Evolutionary conservation across 345 rosid genomes (phyloP), one percentile per base, ranked within the genome.

Genomic region (Litchi chinensis): DNA sequence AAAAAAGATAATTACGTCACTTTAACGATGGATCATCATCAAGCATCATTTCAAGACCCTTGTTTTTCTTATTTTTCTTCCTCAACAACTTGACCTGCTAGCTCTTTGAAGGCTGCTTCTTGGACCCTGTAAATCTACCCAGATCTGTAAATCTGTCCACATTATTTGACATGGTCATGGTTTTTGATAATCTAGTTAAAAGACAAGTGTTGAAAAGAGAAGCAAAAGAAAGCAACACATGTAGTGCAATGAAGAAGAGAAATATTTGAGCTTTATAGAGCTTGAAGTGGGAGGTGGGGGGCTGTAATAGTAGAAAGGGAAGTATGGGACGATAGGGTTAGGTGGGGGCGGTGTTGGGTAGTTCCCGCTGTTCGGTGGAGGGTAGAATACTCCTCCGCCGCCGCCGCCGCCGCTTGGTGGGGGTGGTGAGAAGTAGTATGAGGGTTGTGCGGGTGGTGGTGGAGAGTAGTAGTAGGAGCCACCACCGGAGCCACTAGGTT

Each of bases 261-360:
- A 26, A 19, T 10, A 46, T 46, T 46, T 19, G 6, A 43, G 39
- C 40, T 43, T 46, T 75, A 57, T 5, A 79, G 76, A 6, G 78
- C 71, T 39, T 3, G 89, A 81, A 9, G 11, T 60, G 60, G 87
- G 80, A 7, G 90, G 93, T 9, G 98, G 95, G 24, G 98, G 97
- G 67, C 2, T 87, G 81, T 94, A 83, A 85, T 83, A 94, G 88
- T 88, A 96, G 65, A 77, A 96, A 1, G 99, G 99, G 70, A 96
- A 96, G 87, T 94, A 96, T n/a, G 99, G 99, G 16, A 96, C 99
- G 72, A 96, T 93, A 1, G 98, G 99, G 83, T 96, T 93, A 6
- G 99, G 99, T 3, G 99, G 99, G 3, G 98, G 98, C 5, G 97
- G 94, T 0, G 86, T 80, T 0, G 83, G 89, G 74, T 83, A 91